Percentiles rank a stretch among this genome's conserved stretches.
Conservation (phyloP, 176 grass and related monocot genomes). For the Rhynchospora tenuis region DNA sequence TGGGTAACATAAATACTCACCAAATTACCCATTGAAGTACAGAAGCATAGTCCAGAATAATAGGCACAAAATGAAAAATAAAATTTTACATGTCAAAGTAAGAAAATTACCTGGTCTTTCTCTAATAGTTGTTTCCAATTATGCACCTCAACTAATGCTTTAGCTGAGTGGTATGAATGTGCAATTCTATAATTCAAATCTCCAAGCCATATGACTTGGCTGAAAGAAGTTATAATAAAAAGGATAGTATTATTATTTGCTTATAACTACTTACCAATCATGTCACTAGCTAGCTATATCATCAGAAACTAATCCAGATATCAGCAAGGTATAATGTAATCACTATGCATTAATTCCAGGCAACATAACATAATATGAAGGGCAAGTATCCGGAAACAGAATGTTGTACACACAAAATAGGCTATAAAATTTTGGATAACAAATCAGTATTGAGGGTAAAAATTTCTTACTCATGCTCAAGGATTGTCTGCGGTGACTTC, state of each 20-base stretch:
- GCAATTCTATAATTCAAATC: conserved; percentile 98
- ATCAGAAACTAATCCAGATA: not conserved
- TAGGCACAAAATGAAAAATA: not conserved
- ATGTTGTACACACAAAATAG: not conserved
- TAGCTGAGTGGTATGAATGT: conserved; percentile 77
- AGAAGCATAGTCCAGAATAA: not conserved
- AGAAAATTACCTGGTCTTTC: conserved; percentile 76
- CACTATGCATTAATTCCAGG: not conserved
- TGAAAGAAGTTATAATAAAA: conserved; percentile 40
- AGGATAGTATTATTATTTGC: not conserved
- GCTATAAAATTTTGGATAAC: not conserved
- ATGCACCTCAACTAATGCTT: conserved; percentile 87
- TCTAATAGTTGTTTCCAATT: conserved; percentile 91
- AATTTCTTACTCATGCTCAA: conserved; percentile 84
- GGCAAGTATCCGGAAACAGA: not conserved
- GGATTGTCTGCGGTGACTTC: conserved; percentile 80
- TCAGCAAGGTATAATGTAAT: not conserved
- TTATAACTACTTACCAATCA: not conserved
- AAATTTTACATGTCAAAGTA: conserved; percentile 4
- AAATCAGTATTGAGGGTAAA: not conserved
- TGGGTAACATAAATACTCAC: not conserved
- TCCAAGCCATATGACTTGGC: conserved; percentile 94
- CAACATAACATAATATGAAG: not conserved
- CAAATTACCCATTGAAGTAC: not conserved
- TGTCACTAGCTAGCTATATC: not conserved